Percentiles rank a stretch among this genome's conserved stretches.
These are phyloP conservation scores for Sporothrix dimorphospora DNA, from an alignment of 2,329 filamentous ascomycete species.

Conservation along the genomic window DNA sequence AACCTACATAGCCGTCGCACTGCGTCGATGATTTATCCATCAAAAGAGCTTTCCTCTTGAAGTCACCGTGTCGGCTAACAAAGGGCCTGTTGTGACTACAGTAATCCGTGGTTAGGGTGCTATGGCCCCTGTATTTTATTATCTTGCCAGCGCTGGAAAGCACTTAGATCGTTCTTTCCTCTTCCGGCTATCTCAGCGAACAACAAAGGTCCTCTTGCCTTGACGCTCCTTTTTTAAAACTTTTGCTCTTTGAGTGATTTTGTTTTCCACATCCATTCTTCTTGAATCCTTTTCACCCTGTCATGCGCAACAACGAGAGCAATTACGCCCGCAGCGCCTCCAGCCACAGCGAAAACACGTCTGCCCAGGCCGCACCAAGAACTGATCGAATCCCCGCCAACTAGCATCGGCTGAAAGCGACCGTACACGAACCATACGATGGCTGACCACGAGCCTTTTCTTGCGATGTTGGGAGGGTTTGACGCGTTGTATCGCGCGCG, in stretches of 20 bases:
- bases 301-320: neutral
- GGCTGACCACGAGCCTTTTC: neutral
- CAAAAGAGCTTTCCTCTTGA: too few species aligned
- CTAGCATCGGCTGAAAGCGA: too few species aligned
- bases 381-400: too few species aligned
- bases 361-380: too few species aligned
- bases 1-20: neutral
- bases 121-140: too few species aligned
- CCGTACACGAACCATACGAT: neutral
- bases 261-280: too few species aligned
- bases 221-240: neutral
- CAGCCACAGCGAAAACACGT: neutral
- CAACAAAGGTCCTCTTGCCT: slow-evolving; percentile 8
- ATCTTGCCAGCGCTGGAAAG: too few species aligned
- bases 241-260: too few species aligned
- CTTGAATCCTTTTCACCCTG: too few species aligned
- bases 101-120: too few species aligned
- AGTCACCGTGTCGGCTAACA: too few species aligned
- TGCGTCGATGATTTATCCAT: neutral
- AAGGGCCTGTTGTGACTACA: too few species aligned
- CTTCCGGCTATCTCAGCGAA: neutral
- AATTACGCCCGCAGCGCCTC: neutral
- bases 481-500: neutral
- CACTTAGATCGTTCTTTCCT: neutral
- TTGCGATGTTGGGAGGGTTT: neutral